Percentiles rank a stretch among this genome's conserved stretches.
Evolutionary conservation across 495 filamentous ascomycete species (phyloP).

Genomic region (Geoglossum glabrum): DNA sequence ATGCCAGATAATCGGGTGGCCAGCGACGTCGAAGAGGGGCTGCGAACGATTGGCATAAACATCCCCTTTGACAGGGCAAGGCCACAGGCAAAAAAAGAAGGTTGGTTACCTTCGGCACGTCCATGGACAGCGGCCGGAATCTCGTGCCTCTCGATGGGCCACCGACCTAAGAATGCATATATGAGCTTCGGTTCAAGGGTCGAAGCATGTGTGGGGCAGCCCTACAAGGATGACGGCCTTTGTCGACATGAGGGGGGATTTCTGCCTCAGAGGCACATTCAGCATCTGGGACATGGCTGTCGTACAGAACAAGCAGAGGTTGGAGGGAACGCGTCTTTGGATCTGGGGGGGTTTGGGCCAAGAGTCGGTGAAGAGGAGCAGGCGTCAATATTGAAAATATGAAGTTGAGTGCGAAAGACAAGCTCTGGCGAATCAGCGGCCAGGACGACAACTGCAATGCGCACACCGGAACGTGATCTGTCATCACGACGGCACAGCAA

Average conservation of each 20-base stretch:
- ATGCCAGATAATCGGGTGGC: slow-evolving; percentile 95
- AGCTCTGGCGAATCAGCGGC: neutral
- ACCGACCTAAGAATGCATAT: slow-evolving; percentile 42
- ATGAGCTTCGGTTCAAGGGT: neutral
- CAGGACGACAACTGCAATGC: neutral
- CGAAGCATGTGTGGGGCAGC: neutral
- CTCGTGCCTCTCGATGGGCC: slow-evolving; percentile 87
- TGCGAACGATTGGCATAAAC: slow-evolving; percentile 19
- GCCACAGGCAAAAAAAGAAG: neutral
- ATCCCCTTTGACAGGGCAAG: slow-evolving; percentile 3
- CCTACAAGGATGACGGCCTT: slow-evolving; percentile 53
- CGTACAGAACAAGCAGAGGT: neutral
- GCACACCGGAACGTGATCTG: neutral
- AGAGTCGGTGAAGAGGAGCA: neutral
- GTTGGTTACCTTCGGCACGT: slow-evolving; percentile 72
- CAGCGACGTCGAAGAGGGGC: slow-evolving; percentile 97
- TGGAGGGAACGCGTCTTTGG: neutral
- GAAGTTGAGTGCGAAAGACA: neutral
- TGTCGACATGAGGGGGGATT: slow-evolving; percentile 20
- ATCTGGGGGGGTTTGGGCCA: neutral
- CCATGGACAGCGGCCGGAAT: slow-evolving; percentile 88
- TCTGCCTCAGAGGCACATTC: neutral
- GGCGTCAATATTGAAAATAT: neutral
- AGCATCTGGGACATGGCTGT: neutral
- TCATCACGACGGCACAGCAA: too few relatives aligned